A percentile compares a stretch with the other conserved stretches of the same genome.
Conservation (phyloP, 345 rosid species). For the Clarkia xantiana region DNA sequence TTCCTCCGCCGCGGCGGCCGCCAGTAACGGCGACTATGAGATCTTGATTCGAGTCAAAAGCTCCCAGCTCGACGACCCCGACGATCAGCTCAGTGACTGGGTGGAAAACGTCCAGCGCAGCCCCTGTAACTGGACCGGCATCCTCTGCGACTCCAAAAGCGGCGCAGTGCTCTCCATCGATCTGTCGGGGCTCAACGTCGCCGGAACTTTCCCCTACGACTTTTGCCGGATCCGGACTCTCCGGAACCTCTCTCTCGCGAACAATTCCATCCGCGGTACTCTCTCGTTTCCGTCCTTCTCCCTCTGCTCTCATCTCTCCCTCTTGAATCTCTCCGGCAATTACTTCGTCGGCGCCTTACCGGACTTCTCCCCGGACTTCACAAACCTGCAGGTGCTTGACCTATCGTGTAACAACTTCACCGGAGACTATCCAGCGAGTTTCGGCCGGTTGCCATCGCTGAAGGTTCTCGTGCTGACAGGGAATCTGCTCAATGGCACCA, state of each 20-base stretch:
- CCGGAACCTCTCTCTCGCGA: conserved; percentile 22
- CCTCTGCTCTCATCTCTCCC: conserved; percentile 32
- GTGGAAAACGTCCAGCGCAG: conserved; percentile 13
- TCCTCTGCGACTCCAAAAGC: conserved; percentile 28
- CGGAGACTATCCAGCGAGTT: conserved; percentile 43
- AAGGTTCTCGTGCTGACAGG: conserved; percentile 15
- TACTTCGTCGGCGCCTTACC: conserved; percentile 43
- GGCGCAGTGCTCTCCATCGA: conserved; percentile 32
- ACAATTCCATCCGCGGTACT: conserved; percentile 29
- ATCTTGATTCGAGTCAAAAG: conserved; percentile 32
- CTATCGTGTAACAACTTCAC: conserved; percentile 30
- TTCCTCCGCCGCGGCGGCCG: conserved; percentile 10
- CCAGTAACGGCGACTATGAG: conserved; percentile 37
- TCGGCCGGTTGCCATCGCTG: conserved; percentile 26
- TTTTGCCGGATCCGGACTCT: conserved; percentile 54
- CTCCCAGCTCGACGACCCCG: conserved; percentile 23
- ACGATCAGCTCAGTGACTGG: conserved; percentile 39
- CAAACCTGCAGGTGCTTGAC: conserved; percentile 22
- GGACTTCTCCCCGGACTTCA: conserved; percentile 25
- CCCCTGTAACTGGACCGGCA: conserved; percentile 65
- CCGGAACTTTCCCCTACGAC: conserved; percentile 42
- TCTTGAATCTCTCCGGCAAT: conserved; percentile 22
- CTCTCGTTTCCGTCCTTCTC: conserved; percentile 25
- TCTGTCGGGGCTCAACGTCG: conserved; percentile 23
- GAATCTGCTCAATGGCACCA: conserved; percentile 29